A percentile compares a stretch with the other conserved stretches of the same genome.
These are phyloP conservation scores for Aspergillus udagawae DNA, from an alignment of 2,329 filamentous ascomycete species.

Conservation along the genomic window DNA sequence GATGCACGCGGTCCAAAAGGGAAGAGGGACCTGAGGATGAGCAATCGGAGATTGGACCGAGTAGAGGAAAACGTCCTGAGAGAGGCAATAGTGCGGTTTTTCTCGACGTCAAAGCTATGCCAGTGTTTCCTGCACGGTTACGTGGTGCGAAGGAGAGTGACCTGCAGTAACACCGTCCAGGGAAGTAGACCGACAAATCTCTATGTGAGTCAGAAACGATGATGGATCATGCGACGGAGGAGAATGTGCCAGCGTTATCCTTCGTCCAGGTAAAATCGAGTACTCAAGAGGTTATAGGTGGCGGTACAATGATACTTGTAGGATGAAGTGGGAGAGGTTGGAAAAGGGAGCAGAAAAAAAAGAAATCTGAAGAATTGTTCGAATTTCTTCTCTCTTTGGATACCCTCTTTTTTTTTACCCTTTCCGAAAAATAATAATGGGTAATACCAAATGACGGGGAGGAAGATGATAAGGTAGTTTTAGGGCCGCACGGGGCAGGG, in stretches of 20 bases:
- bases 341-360: neutral
- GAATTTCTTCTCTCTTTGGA: neutral
- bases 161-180: constrained; percentile 23
- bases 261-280: constrained; percentile 7
- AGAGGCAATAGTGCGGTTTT: constrained; percentile 23
- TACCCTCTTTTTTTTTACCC: neutral
- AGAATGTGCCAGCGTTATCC: constrained; percentile 13
- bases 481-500: neutral
- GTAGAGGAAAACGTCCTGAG: constrained; percentile 18
- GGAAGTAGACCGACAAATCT: neutral
- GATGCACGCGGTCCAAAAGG: constrained; percentile 35
- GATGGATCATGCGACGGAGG: constrained; percentile 25
- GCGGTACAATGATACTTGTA: constrained; percentile 1
- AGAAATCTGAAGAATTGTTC: neutral
- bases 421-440: neutral
- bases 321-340: neutral
- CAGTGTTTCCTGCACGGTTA: constrained; percentile 31
- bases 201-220: constrained; percentile 19
- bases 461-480: constrained; percentile 13
- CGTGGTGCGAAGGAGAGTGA: constrained; percentile 28
- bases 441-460: constrained; percentile 1
- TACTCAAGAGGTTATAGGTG: constrained; percentile 6
- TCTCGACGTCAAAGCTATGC: constrained; percentile 24
- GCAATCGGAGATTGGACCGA: constrained; percentile 29
- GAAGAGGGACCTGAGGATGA: constrained; percentile 21